A percentile compares a stretch with the other conserved stretches of the same genome.
phyloP scores from a whole-genome alignment of 2,329 filamentous ascomycete species.

The Diplodia corticola region DNA sequence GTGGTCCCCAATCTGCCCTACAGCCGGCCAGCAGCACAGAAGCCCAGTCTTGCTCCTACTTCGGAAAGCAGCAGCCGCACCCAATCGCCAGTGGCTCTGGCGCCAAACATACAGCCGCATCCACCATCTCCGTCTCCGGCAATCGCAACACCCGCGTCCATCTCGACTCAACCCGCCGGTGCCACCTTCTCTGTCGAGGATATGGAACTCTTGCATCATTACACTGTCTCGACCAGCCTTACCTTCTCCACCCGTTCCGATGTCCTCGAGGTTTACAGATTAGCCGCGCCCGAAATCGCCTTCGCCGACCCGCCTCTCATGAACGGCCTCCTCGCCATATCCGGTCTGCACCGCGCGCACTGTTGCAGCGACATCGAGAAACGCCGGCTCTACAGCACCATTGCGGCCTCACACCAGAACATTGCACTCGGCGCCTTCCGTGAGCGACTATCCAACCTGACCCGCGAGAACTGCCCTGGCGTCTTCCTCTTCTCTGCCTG shows the following conservation, averaged over 20 bases:
- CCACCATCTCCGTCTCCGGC: conserved; percentile 16
- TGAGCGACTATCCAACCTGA: conserved; percentile 15
- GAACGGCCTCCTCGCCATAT: conserved; percentile 46
- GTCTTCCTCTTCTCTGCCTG: conserved; percentile 19
- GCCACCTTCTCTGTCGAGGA: conserved; percentile 29
- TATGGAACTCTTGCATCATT: conserved; percentile 37
- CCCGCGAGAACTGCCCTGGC: conserved; percentile 19
- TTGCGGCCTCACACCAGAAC: not conserved
- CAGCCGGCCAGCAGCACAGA: not conserved
- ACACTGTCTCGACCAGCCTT: conserved; percentile 32
- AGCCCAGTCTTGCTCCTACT: not conserved
- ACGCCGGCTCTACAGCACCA: not conserved
- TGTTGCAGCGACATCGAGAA: conserved; percentile 2
- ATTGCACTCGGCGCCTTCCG: conserved; percentile 18
- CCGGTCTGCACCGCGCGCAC: conserved; percentile 47
- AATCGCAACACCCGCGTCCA: conserved; percentile 17
- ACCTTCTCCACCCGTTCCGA: conserved; percentile 29
- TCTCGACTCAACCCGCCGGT: conserved; percentile 13
- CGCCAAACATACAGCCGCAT: not conserved
- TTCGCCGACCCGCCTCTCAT: conserved; percentile 48
- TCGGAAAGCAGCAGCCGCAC: conserved; percentile 4
- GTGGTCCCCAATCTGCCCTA: conserved; percentile 24
- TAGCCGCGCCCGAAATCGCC: conserved; percentile 36
- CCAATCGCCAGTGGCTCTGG: conserved; percentile 1
- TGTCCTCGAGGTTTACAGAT: conserved; percentile 28